A percentile compares a stretch with the other conserved stretches of the same genome.
Conservation (phyloP, 139 green algal species). For the Zygnema cylindricum region DNA sequence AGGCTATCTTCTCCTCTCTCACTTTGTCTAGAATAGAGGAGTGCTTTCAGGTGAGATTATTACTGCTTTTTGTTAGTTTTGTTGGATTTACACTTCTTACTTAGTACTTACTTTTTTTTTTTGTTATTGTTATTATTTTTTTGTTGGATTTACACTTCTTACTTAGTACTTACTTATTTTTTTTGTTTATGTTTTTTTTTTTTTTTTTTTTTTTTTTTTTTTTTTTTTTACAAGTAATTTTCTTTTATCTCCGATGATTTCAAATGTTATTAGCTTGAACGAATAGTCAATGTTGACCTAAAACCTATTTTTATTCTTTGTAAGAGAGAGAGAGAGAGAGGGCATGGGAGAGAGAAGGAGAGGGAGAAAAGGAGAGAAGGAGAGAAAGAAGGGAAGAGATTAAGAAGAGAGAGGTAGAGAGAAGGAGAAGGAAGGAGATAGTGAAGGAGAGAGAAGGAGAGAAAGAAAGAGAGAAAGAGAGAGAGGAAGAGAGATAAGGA, state of each 20-base stretch:
- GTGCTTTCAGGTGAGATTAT: too few species aligned
- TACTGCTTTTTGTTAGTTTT: too few species aligned
- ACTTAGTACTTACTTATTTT: not conserved
- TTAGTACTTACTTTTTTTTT: too few species aligned
- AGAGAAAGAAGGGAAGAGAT: conserved; percentile 13
- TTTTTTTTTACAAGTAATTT: not conserved
- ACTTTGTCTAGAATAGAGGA: too few species aligned
- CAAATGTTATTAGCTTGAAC: conserved; percentile 73
- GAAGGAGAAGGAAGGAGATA: not conserved
- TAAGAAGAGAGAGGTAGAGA: not conserved
- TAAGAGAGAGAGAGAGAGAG: not conserved
- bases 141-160: not conserved
- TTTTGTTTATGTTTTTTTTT: not conserved
- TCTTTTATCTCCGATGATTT: not conserved
- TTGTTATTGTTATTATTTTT: too few species aligned
- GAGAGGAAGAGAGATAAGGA: not conserved
- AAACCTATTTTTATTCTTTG: not conserved
- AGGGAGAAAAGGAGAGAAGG: not conserved
- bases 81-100: too few species aligned
- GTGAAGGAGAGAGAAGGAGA: conserved; percentile 6
- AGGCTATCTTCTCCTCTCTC: too few species aligned
- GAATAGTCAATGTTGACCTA: conserved; percentile 76
- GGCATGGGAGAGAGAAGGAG: not conserved
- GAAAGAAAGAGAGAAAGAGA: conserved; percentile 27
- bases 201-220: not conserved